These are phyloP conservation scores for Lotmaria passim DNA, from an alignment of 208 protist genomes.

Conservation along the genomic window DNA sequence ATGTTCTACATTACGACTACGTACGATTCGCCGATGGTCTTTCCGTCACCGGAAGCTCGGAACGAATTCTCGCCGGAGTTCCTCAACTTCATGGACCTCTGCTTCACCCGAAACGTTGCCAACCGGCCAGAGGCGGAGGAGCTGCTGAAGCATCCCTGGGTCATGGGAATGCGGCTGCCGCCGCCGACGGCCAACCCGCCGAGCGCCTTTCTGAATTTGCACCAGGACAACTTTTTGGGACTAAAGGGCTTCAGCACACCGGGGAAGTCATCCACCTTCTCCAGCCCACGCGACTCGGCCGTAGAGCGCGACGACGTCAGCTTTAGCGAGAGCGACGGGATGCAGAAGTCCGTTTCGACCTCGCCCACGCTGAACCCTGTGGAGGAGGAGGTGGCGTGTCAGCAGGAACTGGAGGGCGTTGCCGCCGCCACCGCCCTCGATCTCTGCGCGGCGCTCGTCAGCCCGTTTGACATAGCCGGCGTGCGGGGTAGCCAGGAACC, in stretches of 20 bases:
- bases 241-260: constrained; percentile 21
- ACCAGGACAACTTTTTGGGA: constrained; percentile 24
- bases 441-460: constrained; percentile 66
- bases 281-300: constrained; percentile 39
- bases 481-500: constrained; percentile 14
- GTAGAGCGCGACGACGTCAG: constrained; percentile 40
- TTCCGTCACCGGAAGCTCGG: constrained; percentile 47
- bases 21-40: constrained; percentile 75
- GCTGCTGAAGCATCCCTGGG: constrained; percentile 86
- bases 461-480: constrained; percentile 27
- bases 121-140: constrained; percentile 72
- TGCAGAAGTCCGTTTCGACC: constrained; percentile 34
- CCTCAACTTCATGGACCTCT: constrained; percentile 85
- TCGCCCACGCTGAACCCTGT: constrained; percentile 25
- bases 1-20: constrained; percentile 92
- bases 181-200: constrained; percentile 15
- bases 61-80: constrained; percentile 80
- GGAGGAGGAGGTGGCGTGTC: constrained; percentile 70
- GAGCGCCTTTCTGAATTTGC: constrained; percentile 24
- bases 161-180: constrained; percentile 46
- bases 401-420: constrained; percentile 80
- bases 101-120: constrained; percentile 79
- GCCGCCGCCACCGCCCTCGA: constrained; percentile 73
- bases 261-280: constrained; percentile 39
- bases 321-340: constrained; percentile 31